These are phyloP conservation scores for Irineochytrium annulatum DNA, from an alignment of 192 early-diverging fungal genomes.

Conservation along the genomic window DNA sequence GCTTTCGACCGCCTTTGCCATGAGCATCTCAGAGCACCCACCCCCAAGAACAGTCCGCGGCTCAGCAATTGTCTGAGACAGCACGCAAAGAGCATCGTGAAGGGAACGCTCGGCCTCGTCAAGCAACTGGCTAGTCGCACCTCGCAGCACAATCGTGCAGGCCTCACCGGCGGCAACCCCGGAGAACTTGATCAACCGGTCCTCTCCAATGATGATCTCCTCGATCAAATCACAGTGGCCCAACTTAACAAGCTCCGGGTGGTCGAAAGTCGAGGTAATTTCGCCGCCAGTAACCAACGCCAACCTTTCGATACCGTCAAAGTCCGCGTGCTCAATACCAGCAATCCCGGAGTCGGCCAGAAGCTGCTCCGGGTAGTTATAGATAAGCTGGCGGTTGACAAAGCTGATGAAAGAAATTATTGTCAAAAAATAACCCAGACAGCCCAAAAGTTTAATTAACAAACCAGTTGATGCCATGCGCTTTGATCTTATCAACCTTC, in stretches of 20 bases:
- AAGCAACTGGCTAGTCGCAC: constrained; percentile 89
- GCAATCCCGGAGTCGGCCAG: constrained; percentile 96
- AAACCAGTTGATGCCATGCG: constrained; percentile 90
- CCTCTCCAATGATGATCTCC: constrained; percentile 98
- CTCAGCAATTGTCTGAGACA: constrained; percentile 92
- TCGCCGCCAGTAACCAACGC: constrained; percentile 98
- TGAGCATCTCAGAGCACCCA: constrained; percentile 95
- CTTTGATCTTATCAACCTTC: constrained; percentile 98
- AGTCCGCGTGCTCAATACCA: constrained; percentile 98
- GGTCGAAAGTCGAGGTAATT: constrained; percentile 97
- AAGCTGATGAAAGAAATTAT: constrained; percentile 47
- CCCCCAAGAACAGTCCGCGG: constrained; percentile 92
- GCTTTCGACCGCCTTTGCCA: constrained; percentile 96
- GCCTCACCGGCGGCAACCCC: constrained; percentile 94
- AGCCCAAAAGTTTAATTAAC: no score
- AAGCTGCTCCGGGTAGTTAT: constrained; percentile 99
- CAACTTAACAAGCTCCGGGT: constrained; percentile 91
- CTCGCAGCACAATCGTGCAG: constrained; percentile 96
- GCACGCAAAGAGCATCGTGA: constrained; percentile 93
- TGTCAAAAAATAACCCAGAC: neutral
- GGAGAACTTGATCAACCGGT: constrained; percentile 94
- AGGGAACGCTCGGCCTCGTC: constrained; percentile 97
- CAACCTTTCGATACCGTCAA: constrained; percentile 95
- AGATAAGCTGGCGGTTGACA: constrained; percentile 99
- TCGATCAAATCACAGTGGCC: constrained; percentile 96